Conservation (phyloP, 2,329 filamentous ascomycete species). For the Aspergillus japonicus region DNA sequence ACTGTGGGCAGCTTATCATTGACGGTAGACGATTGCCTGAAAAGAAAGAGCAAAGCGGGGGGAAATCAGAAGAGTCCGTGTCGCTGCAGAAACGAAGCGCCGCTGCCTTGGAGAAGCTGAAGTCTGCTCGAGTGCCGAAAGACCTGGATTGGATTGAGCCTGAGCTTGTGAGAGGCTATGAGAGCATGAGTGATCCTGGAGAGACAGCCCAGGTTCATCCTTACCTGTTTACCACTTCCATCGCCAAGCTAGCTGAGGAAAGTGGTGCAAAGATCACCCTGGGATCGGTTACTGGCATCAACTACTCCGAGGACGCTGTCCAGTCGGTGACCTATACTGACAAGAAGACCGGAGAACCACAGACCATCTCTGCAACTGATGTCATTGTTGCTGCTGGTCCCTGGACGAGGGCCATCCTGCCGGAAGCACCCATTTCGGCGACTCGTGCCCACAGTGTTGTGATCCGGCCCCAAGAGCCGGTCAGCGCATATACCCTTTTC, state of each 20-base stretch:
- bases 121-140: constrained; percentile 64
- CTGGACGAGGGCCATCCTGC: constrained; percentile 57
- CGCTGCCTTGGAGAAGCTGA: constrained; percentile 51
- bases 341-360: constrained; percentile 49
- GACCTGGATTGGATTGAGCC: constrained; percentile 83
- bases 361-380: constrained; percentile 57
- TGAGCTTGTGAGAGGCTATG: constrained; percentile 66
- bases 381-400: constrained; percentile 62
- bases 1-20: constrained; percentile 67
- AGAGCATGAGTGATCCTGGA: constrained; percentile 75
- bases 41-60: constrained; percentile 29
- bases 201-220: constrained; percentile 95
- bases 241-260: constrained; percentile 72
- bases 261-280: constrained; percentile 67
- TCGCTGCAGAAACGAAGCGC: constrained; percentile 58
- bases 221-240: constrained; percentile 81
- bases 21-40: constrained; percentile 44
- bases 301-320: constrained; percentile 54
- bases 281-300: constrained; percentile 68
- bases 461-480: constrained; percentile 55
- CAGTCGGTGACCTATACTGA: constrained; percentile 63
- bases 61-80: constrained; percentile 39
- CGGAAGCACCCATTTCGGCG: constrained; percentile 57
- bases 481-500: constrained; percentile 60
- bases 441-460: constrained; percentile 64